Evolutionary conservation across 257 asterid genomes (phyloP).

Genomic region (Coffea canephora): DNA sequence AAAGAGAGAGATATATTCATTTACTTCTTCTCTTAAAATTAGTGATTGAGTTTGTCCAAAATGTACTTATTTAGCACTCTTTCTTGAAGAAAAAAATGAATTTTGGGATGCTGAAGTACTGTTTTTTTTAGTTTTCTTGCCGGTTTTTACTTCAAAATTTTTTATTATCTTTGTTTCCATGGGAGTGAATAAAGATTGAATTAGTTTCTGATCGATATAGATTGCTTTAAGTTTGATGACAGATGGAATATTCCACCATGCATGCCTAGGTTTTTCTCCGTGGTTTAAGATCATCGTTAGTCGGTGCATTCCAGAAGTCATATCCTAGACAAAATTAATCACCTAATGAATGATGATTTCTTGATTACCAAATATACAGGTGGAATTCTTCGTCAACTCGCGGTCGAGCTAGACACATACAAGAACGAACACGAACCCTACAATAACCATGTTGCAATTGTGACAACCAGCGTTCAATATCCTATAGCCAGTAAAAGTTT

Average conservation of each 20-base stretch:
- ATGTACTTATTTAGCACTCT: too few relatives aligned
- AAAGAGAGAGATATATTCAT: too few relatives aligned
- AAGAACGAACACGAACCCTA: constrained; percentile 54
- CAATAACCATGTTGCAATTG: constrained; percentile 55
- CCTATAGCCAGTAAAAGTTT: constrained; percentile 55
- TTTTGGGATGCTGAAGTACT: too few relatives aligned
- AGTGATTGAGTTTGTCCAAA: too few relatives aligned
- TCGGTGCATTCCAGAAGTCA: too few relatives aligned
- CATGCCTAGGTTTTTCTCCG: neutral
- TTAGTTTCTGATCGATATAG: neutral
- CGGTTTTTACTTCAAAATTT: too few relatives aligned
- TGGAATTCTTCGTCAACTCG: constrained; percentile 44
- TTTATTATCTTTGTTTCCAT: neutral
- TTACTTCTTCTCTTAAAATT: too few relatives aligned
- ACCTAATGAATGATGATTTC: neutral
- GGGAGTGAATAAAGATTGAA: neutral
- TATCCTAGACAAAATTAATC: too few relatives aligned
- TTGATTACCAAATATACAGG: constrained; percentile 31
- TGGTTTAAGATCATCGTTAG: neutral
- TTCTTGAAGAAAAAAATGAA: too few relatives aligned
- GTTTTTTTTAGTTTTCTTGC: too few relatives aligned
- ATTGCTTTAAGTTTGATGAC: too few relatives aligned
- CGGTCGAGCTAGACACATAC: constrained; percentile 60
- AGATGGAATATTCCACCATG: neutral
- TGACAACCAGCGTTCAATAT: constrained; percentile 43